Percentiles rank a stretch among this genome's conserved stretches.
Evolutionary conservation across 2,329 filamentous ascomycete species (phyloP).

Genomic region (Neopestalotiopsis rosae): DNA sequence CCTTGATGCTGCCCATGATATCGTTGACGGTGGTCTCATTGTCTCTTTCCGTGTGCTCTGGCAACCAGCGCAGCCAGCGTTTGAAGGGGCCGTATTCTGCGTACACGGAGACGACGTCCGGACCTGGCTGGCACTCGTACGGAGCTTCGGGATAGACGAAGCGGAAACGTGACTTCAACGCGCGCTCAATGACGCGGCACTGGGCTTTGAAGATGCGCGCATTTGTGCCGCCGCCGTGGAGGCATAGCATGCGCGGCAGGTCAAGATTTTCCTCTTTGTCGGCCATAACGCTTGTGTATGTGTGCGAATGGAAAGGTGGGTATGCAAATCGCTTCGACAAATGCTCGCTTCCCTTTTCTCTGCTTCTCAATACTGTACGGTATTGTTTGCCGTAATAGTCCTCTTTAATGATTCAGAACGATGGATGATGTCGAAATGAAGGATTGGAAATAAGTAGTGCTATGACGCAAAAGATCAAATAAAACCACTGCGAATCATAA

Average conservation of each 20-base stretch:
- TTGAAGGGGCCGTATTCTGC: slow-evolving; percentile 69
- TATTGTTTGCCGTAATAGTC: too few species aligned
- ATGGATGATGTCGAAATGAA: too few species aligned
- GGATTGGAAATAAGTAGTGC: too few species aligned
- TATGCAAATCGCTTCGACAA: too few species aligned
- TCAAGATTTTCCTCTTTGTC: slow-evolving; percentile 26
- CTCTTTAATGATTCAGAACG: too few species aligned
- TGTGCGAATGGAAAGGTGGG: too few species aligned
- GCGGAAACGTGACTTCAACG: slow-evolving; percentile 64
- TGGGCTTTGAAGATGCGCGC: slow-evolving; percentile 72
- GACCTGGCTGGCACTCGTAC: slow-evolving; percentile 65
- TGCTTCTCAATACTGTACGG: too few species aligned
- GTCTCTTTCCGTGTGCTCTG: slow-evolving; percentile 58
- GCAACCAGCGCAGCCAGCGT: slow-evolving; percentile 66
- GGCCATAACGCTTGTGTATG: slow-evolving; percentile 13
- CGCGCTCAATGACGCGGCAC: slow-evolving; percentile 57
- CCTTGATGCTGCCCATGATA: slow-evolving; percentile 44
- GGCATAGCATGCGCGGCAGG: slow-evolving; percentile 74
- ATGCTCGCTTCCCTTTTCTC: too few species aligned
- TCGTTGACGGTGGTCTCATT: slow-evolving; percentile 45
- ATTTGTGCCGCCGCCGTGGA: slow-evolving; percentile 81
- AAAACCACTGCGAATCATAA: too few species aligned
- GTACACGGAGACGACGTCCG: slow-evolving; percentile 69
- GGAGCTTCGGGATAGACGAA: slow-evolving; percentile 76
- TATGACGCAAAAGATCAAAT: too few species aligned